Evolutionary conservation across 352 stramenopile species (phyloP), one percentile per base, ranked within the genome.

Genomic region (Phytophthora europaea): DNA sequence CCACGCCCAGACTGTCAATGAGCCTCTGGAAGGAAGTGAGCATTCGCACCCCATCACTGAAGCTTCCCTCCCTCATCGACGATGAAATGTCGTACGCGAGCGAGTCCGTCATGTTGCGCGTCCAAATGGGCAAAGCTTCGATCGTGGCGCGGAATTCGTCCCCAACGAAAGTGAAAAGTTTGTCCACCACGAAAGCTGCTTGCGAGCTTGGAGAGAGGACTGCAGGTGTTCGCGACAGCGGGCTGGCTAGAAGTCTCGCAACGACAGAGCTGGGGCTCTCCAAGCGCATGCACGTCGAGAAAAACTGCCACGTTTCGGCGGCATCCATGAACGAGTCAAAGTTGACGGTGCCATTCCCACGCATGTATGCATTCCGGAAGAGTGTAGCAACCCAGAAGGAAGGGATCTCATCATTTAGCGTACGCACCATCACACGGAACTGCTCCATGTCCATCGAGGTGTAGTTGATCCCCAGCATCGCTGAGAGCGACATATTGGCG

Each of bases 381-480:
- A 94, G 78, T 1, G 71, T 85, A 0, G 87, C 90, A 4, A 92
- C 64, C 71, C 82, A 79, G 28, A 86, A 91, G 0, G 85, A 77
- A 6, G 89, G 85, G 6, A 91, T 87, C 47, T 95, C 86, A 56
- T 92, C 78, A 60, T 97, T 94, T 5, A 97, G 65, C 10, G 92
- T 95, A 34, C 75, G 80, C 13, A 97, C 76, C 85, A 98, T 98
- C 22, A 92, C 81, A 1, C 84, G 81, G 62, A 98, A 98, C 70
- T 98, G 94, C 56, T 95, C 89, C 78, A 97, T 95, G 68, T 98
- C 94, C 82, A 98, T 96, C 2, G 80, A 83, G 1, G 88, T 72
- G n/a, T 36, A 79, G 47, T 69, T 71, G 15, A 71, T 71, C 4
- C 51, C 64, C 5, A 76, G 45, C 64, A 80, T 72, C 3, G 53